phyloP scores from a whole-genome alignment of 192 early-diverging fungal species.

The Podila epigama region DNA sequence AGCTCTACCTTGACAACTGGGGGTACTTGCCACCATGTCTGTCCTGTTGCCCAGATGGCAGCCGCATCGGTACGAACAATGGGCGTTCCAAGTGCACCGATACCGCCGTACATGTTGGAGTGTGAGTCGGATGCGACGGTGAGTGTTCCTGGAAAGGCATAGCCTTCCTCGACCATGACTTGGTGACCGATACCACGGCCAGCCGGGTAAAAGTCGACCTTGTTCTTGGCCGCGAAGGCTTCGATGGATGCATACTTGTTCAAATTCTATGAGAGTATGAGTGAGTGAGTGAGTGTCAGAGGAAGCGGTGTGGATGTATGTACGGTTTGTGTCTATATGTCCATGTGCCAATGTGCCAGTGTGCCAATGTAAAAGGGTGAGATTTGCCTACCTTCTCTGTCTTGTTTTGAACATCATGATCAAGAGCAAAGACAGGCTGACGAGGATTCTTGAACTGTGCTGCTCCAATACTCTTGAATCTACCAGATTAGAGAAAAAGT shows the following conservation, averaged over 20 bases:
- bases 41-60: slow-evolving; percentile 96
- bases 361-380: no score
- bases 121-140: slow-evolving; percentile 98
- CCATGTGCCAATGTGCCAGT: no score
- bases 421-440: slow-evolving; percentile 95
- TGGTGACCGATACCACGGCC: slow-evolving; percentile 99
- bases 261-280: slow-evolving; percentile 66
- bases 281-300: neutral
- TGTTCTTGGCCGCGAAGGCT: slow-evolving; percentile 80
- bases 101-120: slow-evolving; percentile 99
- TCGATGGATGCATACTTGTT: slow-evolving; percentile 88
- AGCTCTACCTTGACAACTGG: slow-evolving; percentile 93
- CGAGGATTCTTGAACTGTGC: slow-evolving; percentile 75
- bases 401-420: slow-evolving; percentile 99
- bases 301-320: neutral
- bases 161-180: slow-evolving; percentile 97
- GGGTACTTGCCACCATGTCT: slow-evolving; percentile 99
- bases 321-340: no score
- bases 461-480: slow-evolving; percentile 91
- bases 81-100: slow-evolving; percentile 94
- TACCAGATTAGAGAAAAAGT: no score
- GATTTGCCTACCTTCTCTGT: slow-evolving; percentile 68
- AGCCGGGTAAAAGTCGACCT: slow-evolving; percentile 93
- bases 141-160: slow-evolving; percentile 92
- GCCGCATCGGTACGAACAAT: slow-evolving; percentile 98